These are phyloP conservation scores for Magnusiomyces clavatus DNA, from an alignment of 1,139 yeast genomes.

Conservation along the genomic window DNA sequence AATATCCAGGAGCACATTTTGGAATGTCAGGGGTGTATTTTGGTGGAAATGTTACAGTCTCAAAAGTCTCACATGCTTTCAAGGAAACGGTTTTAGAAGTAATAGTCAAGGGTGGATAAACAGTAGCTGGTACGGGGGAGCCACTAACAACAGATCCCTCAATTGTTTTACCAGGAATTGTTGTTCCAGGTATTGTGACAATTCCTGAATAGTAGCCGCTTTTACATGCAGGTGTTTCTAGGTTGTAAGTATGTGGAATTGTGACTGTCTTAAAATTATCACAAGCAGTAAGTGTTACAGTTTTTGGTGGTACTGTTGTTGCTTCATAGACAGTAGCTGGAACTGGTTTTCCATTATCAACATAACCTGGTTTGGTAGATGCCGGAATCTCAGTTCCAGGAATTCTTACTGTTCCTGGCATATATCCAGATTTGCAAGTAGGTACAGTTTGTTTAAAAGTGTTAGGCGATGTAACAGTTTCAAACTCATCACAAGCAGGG, in stretches of 20 bases:
- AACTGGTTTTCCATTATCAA: slow-evolving; percentile 2
- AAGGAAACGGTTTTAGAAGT: slow-evolving; percentile 8
- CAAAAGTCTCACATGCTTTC: neutral
- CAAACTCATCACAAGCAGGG: slow-evolving; percentile 1
- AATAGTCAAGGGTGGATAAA: slow-evolving; percentile 6
- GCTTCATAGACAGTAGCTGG: slow-evolving; percentile 4
- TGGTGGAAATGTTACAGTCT: neutral
- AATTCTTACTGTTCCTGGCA: slow-evolving; percentile 4
- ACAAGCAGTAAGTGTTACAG: slow-evolving; percentile 4
- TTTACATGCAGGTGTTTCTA: neutral
- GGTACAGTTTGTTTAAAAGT: slow-evolving; percentile 6
- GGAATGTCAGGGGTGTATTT: neutral
- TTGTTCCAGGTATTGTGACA: slow-evolving; percentile 8
- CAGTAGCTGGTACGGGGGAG: slow-evolving; percentile 7
- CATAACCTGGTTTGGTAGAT: neutral
- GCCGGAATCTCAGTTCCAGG: neutral
- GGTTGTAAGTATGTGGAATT: no score
- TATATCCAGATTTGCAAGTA: slow-evolving; percentile 4
- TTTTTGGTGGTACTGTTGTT: slow-evolving; percentile 1
- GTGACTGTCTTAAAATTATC: neutral
- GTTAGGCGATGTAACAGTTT: slow-evolving; percentile 5
- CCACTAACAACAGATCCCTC: slow-evolving; percentile 4
- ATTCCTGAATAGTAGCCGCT: neutral
- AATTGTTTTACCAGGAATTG: slow-evolving; percentile 6
- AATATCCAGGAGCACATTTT: slow-evolving; percentile 3